Percentiles rank a stretch among this genome's conserved stretches.
Evolutionary conservation across 1,284 basidiomycete genomes (phyloP).

Genomic region (Leccinum fallax): DNA sequence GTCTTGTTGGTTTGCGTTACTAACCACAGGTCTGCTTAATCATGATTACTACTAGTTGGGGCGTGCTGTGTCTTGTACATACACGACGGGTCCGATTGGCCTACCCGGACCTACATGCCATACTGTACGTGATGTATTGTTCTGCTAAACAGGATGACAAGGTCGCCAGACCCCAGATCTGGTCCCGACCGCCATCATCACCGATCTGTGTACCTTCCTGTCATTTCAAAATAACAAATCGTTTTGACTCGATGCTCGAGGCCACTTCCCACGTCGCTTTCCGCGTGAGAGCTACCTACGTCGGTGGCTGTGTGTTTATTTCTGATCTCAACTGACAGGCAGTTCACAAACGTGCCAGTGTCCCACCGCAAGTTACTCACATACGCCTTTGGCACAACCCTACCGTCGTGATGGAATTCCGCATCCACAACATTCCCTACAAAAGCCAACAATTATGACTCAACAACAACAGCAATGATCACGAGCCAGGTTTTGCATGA

Average conservation of each 20-base stretch:
- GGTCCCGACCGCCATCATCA: not conserved
- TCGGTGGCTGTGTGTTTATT: not conserved
- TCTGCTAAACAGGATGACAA: not conserved
- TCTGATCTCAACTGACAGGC: no score
- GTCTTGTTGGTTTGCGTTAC: not conserved
- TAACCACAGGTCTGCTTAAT: not conserved
- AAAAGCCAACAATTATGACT: slow-evolving; percentile 53
- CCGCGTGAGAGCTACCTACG: not conserved
- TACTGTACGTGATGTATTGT: not conserved
- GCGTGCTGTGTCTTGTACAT: not conserved
- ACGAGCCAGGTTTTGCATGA: slow-evolving; percentile 54
- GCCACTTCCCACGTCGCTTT: not conserved
- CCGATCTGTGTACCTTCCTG: slow-evolving; percentile 4
- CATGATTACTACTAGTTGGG: not conserved
- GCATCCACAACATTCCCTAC: slow-evolving; percentile 49
- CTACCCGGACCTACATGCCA: not conserved
- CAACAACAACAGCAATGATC: slow-evolving; percentile 47
- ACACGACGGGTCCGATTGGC: not conserved
- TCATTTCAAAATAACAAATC: not conserved
- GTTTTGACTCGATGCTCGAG: not conserved
- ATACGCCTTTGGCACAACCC: not conserved
- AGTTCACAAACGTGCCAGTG: no score
- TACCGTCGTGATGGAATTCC: slow-evolving; percentile 50
- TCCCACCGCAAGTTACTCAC: not conserved
- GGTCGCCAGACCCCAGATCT: not conserved